A percentile compares a stretch with the other conserved stretches of the same genome.
These are phyloP conservation scores for Marasmius oreades DNA, from an alignment of 1,284 basidiomycete species.

Conservation along the genomic window DNA sequence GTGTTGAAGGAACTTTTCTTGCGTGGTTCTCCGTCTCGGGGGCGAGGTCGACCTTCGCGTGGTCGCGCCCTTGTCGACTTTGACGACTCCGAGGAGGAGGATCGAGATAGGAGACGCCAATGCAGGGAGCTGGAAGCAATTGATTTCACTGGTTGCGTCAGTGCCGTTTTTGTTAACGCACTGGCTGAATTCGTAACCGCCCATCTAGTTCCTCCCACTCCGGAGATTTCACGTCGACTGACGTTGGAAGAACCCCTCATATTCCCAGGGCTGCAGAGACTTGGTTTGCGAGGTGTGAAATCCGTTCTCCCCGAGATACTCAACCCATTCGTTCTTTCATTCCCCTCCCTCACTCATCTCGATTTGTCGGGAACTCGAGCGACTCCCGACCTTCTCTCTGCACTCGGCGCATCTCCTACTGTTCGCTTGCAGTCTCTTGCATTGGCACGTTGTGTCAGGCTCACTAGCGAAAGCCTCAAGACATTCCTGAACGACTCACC, in stretches of 20 bases:
- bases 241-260: slow-evolving; percentile 45
- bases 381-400: slow-evolving; percentile 70
- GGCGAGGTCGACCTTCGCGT: slow-evolving; percentile 67
- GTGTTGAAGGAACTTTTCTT: slow-evolving; percentile 87
- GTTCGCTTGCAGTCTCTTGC: slow-evolving; percentile 78
- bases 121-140: slow-evolving; percentile 85
- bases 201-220: slow-evolving; percentile 52
- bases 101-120: slow-evolving; percentile 68
- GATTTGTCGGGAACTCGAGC: slow-evolving; percentile 86
- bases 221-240: slow-evolving; percentile 36
- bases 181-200: slow-evolving; percentile 80
- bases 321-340: slow-evolving; percentile 78
- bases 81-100: slow-evolving; percentile 62
- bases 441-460: slow-evolving; percentile 83
- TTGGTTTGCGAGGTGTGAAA: slow-evolving; percentile 84
- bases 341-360: slow-evolving; percentile 86
- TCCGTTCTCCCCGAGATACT: slow-evolving; percentile 73
- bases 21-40: slow-evolving; percentile 68
- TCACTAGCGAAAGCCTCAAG: slow-evolving; percentile 79
- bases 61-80: slow-evolving; percentile 52
- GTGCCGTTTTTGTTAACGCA: slow-evolving; percentile 81
- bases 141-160: slow-evolving; percentile 94
- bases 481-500: slow-evolving; percentile 72
- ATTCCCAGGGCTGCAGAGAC: slow-evolving; percentile 79
- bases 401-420: slow-evolving; percentile 60